These are phyloP conservation scores for Podospora anserina DNA, from an alignment of 495 filamentous ascomycete genomes.

Conservation along the genomic window DNA sequence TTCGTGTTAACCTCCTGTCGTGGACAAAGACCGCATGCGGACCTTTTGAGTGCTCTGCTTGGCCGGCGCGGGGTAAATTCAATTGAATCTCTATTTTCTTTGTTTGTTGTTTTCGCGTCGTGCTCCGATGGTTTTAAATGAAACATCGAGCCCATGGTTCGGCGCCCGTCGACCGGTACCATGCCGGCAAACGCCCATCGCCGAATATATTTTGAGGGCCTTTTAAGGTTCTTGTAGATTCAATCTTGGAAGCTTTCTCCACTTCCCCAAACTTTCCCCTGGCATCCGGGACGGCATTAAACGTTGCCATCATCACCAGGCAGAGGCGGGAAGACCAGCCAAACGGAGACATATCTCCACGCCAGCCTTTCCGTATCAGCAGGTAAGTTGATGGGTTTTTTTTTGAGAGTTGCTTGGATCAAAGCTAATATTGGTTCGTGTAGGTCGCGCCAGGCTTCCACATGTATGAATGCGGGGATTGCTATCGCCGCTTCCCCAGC, in stretches of 20 bases:
- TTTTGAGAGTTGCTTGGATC: background rate
- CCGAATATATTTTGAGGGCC: too few species aligned
- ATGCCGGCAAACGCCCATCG: too few species aligned
- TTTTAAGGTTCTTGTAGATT: too few species aligned
- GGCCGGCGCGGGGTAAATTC: too few species aligned
- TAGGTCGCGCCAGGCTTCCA: background rate
- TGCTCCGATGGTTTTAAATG: too few species aligned
- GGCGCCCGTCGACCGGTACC: too few species aligned
- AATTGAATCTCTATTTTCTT: too few species aligned
- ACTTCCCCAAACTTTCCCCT: background rate
- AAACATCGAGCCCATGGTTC: too few species aligned
- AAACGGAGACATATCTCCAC: background rate
- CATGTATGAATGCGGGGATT: conserved; percentile 28
- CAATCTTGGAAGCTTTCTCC: background rate
- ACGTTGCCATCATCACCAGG: background rate
- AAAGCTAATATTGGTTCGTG: background rate
- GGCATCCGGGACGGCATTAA: background rate
- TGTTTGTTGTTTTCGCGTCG: too few species aligned
- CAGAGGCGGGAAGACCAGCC: background rate
- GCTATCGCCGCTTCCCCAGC: conserved; percentile 21
- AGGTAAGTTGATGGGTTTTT: background rate
- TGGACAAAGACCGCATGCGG: too few species aligned
- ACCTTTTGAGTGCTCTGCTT: too few species aligned
- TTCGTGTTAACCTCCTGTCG: too few species aligned
- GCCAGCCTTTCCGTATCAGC: background rate